Evolutionary conservation across 2,329 filamentous ascomycete genomes (phyloP).

Genomic region (Colletotrichum sp.): DNA sequence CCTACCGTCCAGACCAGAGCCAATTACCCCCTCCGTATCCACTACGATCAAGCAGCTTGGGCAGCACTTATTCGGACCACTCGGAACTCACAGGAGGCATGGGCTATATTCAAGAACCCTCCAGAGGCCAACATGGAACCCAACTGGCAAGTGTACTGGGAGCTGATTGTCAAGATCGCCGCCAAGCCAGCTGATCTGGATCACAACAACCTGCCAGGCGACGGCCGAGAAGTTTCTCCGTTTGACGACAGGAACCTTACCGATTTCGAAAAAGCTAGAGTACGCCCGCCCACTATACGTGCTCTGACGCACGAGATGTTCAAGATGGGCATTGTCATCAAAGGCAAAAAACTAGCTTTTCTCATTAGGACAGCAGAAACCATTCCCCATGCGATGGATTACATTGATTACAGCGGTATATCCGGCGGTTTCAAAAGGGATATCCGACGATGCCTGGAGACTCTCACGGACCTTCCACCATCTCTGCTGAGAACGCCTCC

Average conservation of each 20-base stretch:
- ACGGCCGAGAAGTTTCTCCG: conserved; percentile 36
- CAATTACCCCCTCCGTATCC: neutral
- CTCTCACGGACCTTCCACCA: neutral
- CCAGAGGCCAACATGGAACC: conserved; percentile 38
- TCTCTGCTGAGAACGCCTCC: neutral
- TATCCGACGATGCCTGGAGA: neutral
- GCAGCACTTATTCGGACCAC: conserved; percentile 63
- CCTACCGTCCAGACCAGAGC: conserved; percentile 60
- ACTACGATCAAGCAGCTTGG: conserved; percentile 42
- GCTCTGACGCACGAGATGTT: conserved; percentile 67
- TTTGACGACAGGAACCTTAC: conserved; percentile 55
- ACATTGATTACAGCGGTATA: conserved; percentile 30
- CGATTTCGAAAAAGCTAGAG: conserved; percentile 68
- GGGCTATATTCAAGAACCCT: conserved; percentile 52
- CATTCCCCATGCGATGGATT: conserved; percentile 24
- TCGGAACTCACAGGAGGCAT: conserved; percentile 66
- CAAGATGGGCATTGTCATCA: conserved; percentile 44
- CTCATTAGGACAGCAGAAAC: conserved; percentile 9
- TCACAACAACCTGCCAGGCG: conserved; percentile 23
- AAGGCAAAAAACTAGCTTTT: conserved; percentile 3
- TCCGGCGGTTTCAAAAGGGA: neutral
- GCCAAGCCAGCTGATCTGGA: conserved; percentile 31
- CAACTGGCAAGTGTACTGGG: conserved; percentile 54
- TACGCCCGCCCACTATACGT: conserved; percentile 62
- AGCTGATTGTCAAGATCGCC: conserved; percentile 65